Base-by-base conservation (phyloP, 495 filamentous ascomycete genomes). In the Xylaria intraflava region DNA sequence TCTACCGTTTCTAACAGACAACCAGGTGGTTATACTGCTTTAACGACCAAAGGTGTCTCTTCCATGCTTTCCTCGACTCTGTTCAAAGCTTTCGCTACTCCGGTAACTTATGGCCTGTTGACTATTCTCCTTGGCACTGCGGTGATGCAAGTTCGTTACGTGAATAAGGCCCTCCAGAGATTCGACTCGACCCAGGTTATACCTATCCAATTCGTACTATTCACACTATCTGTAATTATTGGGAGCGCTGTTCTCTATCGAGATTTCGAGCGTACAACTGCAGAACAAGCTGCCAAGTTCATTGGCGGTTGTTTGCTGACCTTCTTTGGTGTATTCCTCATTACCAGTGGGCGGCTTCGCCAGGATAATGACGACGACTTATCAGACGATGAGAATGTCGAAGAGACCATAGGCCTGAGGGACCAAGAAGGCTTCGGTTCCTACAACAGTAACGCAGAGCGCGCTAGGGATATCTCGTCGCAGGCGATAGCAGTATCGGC, bases 101-200 rank as follows among this genome's bases (percentile, higher is more conserved):
- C 90, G 5, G 83, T 98, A 57, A 90, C 90, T 29, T 98, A 97
- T 62, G 80, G 85, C 1, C 79, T 97, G 11, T 69, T 87, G 2
- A 78, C 84, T 39, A 69, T 97, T 39, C 79, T 98, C 14, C 72
- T 92, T 6, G 82, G 70, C 26, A 95, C 92, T 7, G 93, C 93
- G 17, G 71, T 97, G 49, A 87, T 96, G 81, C 93, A 98, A 69
- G 89, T 98, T 57, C 89, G 86, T 56, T 98, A 96, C 66, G 78
- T 98, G 56, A 98, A 98, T 72, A 89, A 90, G 44, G 91, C 93
- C 1, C 74, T 98, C 17, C 90, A 94, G 65, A 84, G 88, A 48
- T 98, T 98, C 72, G 89, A 96, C 67, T 92, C 91, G 0, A 98
- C 93, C 0, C 89, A 95, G 61, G 93, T 98, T 55, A 96, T 98